Evolutionary conservation across 2,329 filamentous ascomycete species (phyloP).

Genomic region (Paraphoma sp.): DNA sequence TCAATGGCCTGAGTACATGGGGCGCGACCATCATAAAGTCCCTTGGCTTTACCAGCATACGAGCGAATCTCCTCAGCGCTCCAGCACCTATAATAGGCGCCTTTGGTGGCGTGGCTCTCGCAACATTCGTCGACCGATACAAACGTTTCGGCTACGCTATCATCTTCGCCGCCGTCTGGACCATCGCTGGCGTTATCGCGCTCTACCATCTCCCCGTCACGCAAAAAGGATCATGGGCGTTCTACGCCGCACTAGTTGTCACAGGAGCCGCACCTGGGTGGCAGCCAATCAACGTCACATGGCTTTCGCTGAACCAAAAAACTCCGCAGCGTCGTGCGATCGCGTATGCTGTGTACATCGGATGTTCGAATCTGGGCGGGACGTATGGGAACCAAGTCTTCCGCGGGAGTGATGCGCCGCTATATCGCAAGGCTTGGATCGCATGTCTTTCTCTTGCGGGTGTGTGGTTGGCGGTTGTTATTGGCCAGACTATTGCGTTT

Average conservation of each 20-base stretch:
- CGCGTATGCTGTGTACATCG: constrained; percentile 5
- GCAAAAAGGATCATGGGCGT: neutral
- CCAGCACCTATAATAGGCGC: neutral
- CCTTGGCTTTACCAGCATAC: constrained; percentile 4
- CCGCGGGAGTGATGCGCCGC: constrained; percentile 2
- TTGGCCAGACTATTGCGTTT: neutral
- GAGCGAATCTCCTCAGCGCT: constrained; percentile 4
- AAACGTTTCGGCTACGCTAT: constrained; percentile 5
- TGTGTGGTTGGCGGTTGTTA: constrained; percentile 1
- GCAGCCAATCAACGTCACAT: constrained; percentile 4
- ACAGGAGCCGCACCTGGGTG: constrained; percentile 1
- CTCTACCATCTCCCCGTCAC: constrained; percentile 3
- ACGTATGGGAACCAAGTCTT: constrained; percentile 3
- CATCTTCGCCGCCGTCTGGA: constrained; percentile 3
- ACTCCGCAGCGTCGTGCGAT: constrained; percentile 1
- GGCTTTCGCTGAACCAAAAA: constrained; percentile 3
- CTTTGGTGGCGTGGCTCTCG: neutral
- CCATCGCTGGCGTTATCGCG: neutral
- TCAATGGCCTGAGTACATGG: constrained; percentile 2
- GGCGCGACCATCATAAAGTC: constrained; percentile 5
- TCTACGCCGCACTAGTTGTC: constrained; percentile 3
- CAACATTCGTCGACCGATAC: neutral
- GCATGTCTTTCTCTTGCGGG: constrained; percentile 2
- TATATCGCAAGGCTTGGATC: constrained; percentile 5
- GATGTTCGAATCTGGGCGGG: constrained; percentile 2